Conservation (phyloP, 208 protist genomes). For the Strigomonas galati region DNA sequence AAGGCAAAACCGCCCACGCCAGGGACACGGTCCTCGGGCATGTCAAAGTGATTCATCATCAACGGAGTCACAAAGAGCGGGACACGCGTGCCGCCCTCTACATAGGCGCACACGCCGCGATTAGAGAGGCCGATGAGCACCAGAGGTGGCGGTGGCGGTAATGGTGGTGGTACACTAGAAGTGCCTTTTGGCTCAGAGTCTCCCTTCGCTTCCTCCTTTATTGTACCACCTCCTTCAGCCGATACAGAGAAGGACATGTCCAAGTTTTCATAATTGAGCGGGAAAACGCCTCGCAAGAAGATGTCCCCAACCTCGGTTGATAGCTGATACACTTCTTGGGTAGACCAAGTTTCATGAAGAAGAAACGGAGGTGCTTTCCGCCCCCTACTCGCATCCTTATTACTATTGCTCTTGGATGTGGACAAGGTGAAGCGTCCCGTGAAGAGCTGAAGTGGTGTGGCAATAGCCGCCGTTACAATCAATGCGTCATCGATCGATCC, state of each 20-base stretch:
- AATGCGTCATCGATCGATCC: neutral
- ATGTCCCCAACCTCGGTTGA: neutral
- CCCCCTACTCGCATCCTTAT: no score
- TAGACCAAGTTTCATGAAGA: neutral
- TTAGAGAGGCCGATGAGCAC: neutral
- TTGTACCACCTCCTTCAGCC: no score
- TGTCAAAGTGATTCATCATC: neutral
- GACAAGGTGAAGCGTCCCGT: neutral
- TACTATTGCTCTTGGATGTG: no score
- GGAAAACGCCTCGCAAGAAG: neutral
- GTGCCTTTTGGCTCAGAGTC: no score
- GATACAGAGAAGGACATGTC: neutral
- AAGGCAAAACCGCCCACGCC: neutral
- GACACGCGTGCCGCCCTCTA: neutral
- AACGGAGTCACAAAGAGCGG: neutral
- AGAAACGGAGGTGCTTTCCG: no score
- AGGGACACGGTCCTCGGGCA: neutral
- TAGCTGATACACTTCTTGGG: neutral
- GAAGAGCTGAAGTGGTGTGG: neutral
- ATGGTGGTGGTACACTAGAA: no score
- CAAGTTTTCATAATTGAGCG: neutral
- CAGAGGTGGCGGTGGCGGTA: neutral
- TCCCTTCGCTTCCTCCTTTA: no score
- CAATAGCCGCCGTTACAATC: no score
- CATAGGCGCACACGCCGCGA: neutral